phyloP scores from a whole-genome alignment of 2,329 filamentous ascomycete genomes.

The Hypoxylon sp. region DNA sequence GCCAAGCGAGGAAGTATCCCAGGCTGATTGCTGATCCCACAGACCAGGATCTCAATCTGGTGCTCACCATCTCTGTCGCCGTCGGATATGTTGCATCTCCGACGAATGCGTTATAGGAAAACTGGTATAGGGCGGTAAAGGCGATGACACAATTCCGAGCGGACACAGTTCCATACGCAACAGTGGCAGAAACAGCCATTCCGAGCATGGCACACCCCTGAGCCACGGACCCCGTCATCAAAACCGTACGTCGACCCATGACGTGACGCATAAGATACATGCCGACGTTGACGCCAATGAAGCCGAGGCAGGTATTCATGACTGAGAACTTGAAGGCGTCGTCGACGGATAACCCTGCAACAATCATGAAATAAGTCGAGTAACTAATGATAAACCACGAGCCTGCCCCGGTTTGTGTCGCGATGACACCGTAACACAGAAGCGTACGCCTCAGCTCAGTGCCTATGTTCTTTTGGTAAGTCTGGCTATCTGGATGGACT shows the following conservation, averaged over 20 bases:
- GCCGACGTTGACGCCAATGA: conserved; percentile 64
- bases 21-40: conserved; percentile 65
- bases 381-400: conserved; percentile 68
- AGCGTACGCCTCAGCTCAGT: conserved; percentile 65
- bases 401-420: conserved; percentile 61
- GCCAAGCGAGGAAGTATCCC: conserved; percentile 63
- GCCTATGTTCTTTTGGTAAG: conserved; percentile 50
- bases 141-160: conserved; percentile 56
- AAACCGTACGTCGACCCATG: conserved; percentile 62
- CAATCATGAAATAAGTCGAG: conserved; percentile 64
- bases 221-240: conserved; percentile 62
- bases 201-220: conserved; percentile 63
- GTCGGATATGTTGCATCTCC: conserved; percentile 61
- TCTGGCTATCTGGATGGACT: not conserved
- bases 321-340: conserved; percentile 65
- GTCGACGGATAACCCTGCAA: conserved; percentile 58
- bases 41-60: conserved; percentile 62
- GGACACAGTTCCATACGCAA: conserved; percentile 49
- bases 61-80: conserved; percentile 61
- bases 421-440: conserved; percentile 65
- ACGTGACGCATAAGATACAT: conserved; percentile 65
- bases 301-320: conserved; percentile 65
- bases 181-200: conserved; percentile 56
- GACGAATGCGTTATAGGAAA: conserved; percentile 58
- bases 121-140: conserved; percentile 56